Conservation (phyloP, 148 eudicot species). For the Amaranthus palmeri region DNA sequence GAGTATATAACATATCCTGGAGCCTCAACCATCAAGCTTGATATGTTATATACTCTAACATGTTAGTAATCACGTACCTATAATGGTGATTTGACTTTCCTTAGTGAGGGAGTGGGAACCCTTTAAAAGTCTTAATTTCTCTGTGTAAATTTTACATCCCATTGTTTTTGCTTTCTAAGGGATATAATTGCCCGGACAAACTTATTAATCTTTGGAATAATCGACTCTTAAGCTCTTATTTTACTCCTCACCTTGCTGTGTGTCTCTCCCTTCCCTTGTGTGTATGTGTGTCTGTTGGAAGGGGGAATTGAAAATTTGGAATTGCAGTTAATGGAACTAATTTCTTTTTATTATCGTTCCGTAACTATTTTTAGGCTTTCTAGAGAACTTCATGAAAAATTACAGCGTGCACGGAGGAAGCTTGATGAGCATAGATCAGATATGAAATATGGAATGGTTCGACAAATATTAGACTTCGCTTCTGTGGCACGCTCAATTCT, state of each 20-base stretch:
- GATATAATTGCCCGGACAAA: background rate
- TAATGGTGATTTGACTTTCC: background rate
- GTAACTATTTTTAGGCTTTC: conserved; percentile 48
- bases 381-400: conserved; percentile 54
- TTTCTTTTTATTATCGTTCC: conserved; percentile 4
- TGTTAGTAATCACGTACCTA: background rate
- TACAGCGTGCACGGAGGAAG: conserved; percentile 45
- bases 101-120: too few species aligned
- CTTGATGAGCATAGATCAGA: conserved; percentile 46
- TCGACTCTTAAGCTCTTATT: background rate
- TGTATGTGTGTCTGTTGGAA: background rate
- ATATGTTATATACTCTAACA: too few species aligned
- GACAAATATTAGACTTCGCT: conserved; percentile 53
- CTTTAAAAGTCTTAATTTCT: background rate
- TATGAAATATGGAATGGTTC: conserved; percentile 52
- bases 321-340: background rate
- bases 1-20: too few species aligned
- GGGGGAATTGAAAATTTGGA: background rate
- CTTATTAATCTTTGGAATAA: background rate
- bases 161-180: background rate
- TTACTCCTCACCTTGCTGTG: background rate
- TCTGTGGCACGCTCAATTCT: conserved; percentile 67
- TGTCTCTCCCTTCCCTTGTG: background rate
- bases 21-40: too few species aligned
- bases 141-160: background rate